phyloP scores from a whole-genome alignment of 495 filamentous ascomycete species.

The Aspergillus steynii region DNA sequence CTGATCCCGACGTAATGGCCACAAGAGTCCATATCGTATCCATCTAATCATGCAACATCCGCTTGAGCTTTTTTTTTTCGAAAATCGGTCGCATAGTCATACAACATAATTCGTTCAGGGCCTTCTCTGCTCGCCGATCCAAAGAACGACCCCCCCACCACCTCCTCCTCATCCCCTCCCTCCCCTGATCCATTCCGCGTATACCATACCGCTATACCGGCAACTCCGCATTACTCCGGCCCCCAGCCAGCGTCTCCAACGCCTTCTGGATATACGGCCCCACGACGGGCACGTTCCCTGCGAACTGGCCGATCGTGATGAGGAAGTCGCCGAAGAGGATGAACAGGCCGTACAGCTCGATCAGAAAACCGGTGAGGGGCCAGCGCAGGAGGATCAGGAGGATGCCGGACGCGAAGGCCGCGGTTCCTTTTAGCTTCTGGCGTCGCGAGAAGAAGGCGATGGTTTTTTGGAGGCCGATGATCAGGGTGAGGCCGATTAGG shows the following conservation, averaged over 20 bases:
- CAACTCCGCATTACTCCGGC: constrained; percentile 70
- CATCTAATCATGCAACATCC: neutral
- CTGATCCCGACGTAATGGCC: too few relatives aligned
- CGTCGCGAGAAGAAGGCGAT: constrained; percentile 88
- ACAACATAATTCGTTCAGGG: neutral
- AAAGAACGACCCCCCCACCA: neutral
- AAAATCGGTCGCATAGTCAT: neutral
- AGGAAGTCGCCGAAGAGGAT: constrained; percentile 95
- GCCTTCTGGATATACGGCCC: constrained; percentile 75
- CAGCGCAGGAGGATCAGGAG: constrained; percentile 82
- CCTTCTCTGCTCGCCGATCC: too few relatives aligned
- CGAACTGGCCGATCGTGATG: constrained; percentile 86
- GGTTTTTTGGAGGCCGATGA: constrained; percentile 92
- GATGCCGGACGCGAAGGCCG: constrained; percentile 84
- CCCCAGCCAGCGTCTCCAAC: constrained; percentile 64
- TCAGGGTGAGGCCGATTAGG: constrained; percentile 89
- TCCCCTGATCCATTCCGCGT: neutral
- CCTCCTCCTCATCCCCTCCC: neutral
- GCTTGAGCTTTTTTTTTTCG: neutral
- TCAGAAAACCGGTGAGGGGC: constrained; percentile 83
- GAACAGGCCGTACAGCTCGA: constrained; percentile 91
- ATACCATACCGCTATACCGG: constrained; percentile 52
- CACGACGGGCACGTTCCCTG: constrained; percentile 78
- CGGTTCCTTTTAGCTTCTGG: constrained; percentile 89
- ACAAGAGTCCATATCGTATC: neutral